Evolutionary conservation across 2,329 filamentous ascomycete species (phyloP).

Genomic region (Alternaria viburni): DNA sequence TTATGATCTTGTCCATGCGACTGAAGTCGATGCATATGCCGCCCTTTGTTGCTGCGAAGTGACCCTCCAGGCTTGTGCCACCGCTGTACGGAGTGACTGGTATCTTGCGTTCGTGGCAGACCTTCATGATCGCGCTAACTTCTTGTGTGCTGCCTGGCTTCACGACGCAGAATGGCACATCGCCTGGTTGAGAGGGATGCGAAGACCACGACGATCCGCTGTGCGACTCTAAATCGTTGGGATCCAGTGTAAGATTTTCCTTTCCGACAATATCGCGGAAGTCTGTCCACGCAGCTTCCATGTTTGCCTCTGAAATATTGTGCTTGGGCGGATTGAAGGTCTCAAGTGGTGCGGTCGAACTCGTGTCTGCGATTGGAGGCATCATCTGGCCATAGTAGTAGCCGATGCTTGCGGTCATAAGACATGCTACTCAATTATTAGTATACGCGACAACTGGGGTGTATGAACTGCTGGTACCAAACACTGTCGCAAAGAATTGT

Average conservation of each 20-base stretch:
- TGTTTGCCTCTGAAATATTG: conserved; percentile 61
- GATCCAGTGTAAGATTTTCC: conserved; percentile 66
- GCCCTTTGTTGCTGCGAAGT: conserved; percentile 81
- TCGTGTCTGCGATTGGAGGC: conserved; percentile 53
- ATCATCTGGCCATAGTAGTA: conserved; percentile 63
- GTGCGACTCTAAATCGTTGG: conserved; percentile 62
- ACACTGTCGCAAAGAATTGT: conserved; percentile 44
- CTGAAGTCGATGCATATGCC: conserved; percentile 87
- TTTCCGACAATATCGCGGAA: conserved; percentile 67
- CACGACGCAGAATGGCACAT: conserved; percentile 67
- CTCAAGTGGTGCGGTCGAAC: conserved; percentile 65
- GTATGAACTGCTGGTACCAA: conserved; percentile 19
- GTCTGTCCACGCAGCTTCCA: conserved; percentile 70
- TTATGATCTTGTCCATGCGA: conserved; percentile 81
- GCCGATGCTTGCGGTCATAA: conserved; percentile 58
- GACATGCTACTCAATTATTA: conserved; percentile 51
- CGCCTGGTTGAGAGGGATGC: conserved; percentile 50
- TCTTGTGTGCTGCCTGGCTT: conserved; percentile 81
- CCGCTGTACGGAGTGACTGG: conserved; percentile 88
- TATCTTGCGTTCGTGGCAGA: conserved; percentile 80
- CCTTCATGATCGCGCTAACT: conserved; percentile 84
- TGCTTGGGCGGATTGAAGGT: conserved; percentile 58
- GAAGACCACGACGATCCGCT: conserved; percentile 70
- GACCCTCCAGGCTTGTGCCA: conserved; percentile 87
- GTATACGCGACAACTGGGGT: background rate